Percentiles rank a stretch among this genome's conserved stretches.
phyloP scores from a whole-genome alignment of 768 basidiomycete species.

The Hygrocybe coccinea region DNA sequence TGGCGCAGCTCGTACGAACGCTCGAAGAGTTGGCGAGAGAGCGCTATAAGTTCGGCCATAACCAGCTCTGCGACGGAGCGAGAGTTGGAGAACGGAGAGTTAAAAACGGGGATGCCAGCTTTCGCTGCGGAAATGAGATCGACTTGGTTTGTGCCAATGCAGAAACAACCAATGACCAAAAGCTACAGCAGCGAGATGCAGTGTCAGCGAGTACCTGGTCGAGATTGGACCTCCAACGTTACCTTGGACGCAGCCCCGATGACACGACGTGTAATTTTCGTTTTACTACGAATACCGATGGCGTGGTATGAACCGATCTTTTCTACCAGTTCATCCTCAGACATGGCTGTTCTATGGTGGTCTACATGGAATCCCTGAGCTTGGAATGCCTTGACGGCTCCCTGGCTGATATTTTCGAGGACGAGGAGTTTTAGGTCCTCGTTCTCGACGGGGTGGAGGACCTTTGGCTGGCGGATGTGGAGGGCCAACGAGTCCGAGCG shows the following conservation, averaged over 20 bases:
- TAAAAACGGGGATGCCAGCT: constrained; percentile 95
- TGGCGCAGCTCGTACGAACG: constrained; percentile 81
- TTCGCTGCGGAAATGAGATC: constrained; percentile 78
- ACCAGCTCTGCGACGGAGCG: constrained; percentile 98
- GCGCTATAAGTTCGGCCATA: constrained; percentile 85
- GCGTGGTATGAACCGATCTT: constrained; percentile 84
- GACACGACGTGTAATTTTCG: constrained; percentile 88
- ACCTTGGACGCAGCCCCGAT: constrained; percentile 86
- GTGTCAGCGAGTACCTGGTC: neutral
- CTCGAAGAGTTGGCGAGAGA: constrained; percentile 91
- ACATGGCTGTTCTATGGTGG: constrained; percentile 76
- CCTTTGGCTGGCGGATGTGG: constrained; percentile 53
- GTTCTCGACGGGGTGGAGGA: constrained; percentile 79
- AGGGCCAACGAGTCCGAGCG: constrained; percentile 34
- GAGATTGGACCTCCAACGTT: constrained; percentile 16
- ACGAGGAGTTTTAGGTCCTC: constrained; percentile 77
- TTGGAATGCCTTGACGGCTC: constrained; percentile 77
- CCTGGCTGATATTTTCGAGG: constrained; percentile 92
- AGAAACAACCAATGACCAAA: constrained; percentile 96
- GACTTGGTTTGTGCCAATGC: constrained; percentile 98
- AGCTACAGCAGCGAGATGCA: constrained; percentile 47
- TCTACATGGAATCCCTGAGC: constrained; percentile 89
- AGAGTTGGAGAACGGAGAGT: constrained; percentile 98
- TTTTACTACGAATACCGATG: constrained; percentile 96
- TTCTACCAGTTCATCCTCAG: constrained; percentile 88